These are phyloP conservation scores for Neoascochyta sp. DNA, from an alignment of 2,329 filamentous ascomycete species.

Conservation along the genomic window DNA sequence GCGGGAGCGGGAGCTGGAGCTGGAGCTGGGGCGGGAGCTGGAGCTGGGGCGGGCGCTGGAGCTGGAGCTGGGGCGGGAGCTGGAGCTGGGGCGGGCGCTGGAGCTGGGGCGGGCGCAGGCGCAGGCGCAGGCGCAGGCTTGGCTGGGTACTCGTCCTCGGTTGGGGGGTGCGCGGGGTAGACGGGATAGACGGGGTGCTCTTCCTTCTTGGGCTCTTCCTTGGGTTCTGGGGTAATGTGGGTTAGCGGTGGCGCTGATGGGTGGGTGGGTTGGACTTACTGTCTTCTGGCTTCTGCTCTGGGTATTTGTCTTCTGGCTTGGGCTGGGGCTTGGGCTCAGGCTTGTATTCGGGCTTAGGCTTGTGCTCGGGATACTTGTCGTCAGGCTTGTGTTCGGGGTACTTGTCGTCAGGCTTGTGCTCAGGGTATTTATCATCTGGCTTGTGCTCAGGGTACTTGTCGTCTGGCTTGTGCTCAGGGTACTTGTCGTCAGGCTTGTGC, in stretches of 20 bases:
- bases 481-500: background rate
- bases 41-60: too few relatives aligned
- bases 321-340: slow-evolving; percentile 2
- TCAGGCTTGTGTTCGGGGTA: too few relatives aligned
- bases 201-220: slow-evolving; percentile 3
- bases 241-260: slow-evolving; percentile 1
- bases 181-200: too few relatives aligned
- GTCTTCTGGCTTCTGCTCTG: background rate
- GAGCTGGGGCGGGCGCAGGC: too few relatives aligned
- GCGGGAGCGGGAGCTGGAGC: too few relatives aligned
- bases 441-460: background rate
- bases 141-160: too few relatives aligned
- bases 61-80: too few relatives aligned
- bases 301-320: background rate
- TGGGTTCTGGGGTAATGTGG: background rate
- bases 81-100: too few relatives aligned
- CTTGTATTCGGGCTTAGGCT: background rate
- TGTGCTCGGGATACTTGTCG: background rate
- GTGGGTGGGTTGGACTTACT: background rate
- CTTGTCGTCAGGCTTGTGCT: background rate
- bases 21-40: too few relatives aligned
- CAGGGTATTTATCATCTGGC: background rate
- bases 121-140: background rate
- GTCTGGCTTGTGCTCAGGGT: background rate
- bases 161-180: too few relatives aligned